These are phyloP conservation scores for Pezicula neosporulosa DNA, from an alignment of 2,329 filamentous ascomycete species.

Conservation along the genomic window DNA sequence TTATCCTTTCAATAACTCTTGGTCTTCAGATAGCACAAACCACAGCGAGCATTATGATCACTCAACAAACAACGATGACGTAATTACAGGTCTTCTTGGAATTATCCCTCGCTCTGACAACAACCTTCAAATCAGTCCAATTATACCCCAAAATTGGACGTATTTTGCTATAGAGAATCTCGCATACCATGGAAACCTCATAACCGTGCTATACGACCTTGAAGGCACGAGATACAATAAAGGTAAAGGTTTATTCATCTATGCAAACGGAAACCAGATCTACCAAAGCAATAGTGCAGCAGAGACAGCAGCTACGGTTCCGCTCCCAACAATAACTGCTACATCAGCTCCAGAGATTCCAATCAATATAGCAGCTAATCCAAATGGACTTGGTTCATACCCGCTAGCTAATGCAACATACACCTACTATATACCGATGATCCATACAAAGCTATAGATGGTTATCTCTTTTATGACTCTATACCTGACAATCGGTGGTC, in stretches of 20 bases:
- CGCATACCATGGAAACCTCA: constrained; percentile 37
- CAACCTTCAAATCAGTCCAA: constrained; percentile 33
- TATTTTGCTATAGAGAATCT: constrained; percentile 41
- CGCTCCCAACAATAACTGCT: neutral
- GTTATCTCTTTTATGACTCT: constrained; percentile 36
- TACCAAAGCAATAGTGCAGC: constrained; percentile 15
- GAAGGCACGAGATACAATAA: constrained; percentile 33
- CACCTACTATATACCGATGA: constrained; percentile 28
- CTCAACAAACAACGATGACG: constrained; percentile 41
- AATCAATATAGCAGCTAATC: constrained; percentile 41
- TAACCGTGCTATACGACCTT: constrained; percentile 38
- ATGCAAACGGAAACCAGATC: constrained; percentile 31
- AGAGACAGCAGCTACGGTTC: neutral
- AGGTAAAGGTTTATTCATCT: constrained; percentile 33
- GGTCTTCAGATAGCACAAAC: constrained; percentile 33
- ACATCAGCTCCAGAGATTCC: neutral
- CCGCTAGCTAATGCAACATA: constrained; percentile 33
- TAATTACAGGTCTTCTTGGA: constrained; percentile 40
- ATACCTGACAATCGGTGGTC: constrained; percentile 38
- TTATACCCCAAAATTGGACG: constrained; percentile 28
- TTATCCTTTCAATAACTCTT: constrained; percentile 32
- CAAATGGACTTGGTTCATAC: constrained; percentile 25
- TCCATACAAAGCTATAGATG: constrained; percentile 37
- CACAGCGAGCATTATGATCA: constrained; percentile 41
- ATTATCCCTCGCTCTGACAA: constrained; percentile 36